Percentiles rank a stretch among this genome's conserved stretches.
Evolutionary conservation across 495 filamentous ascomycete genomes (phyloP).

Genomic region (Collariella sp.): DNA sequence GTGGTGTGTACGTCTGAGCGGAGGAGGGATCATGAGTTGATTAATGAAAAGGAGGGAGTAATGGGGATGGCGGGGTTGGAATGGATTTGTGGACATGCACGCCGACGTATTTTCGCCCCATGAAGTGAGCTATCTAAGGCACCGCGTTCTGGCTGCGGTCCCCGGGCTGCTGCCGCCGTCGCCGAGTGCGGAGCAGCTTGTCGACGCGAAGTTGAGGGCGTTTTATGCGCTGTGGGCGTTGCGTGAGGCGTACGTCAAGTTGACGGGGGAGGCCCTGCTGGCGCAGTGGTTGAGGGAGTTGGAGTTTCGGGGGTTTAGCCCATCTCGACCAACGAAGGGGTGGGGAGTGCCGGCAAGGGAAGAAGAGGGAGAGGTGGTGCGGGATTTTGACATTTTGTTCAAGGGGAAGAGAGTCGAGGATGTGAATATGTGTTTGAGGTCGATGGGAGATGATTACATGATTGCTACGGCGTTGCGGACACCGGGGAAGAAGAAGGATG

Average conservation of each 20-base stretch:
- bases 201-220: conserved; percentile 46
- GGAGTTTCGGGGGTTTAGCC: conserved; percentile 31
- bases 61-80: conserved; percentile 45
- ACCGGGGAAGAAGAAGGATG: conserved; percentile 27
- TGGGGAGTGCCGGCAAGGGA: conserved; percentile 18
- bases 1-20: conserved; percentile 70
- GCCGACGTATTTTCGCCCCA: conserved; percentile 58
- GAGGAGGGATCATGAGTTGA: conserved; percentile 42
- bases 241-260: conserved; percentile 88
- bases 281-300: conserved; percentile 64
- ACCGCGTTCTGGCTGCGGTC: conserved; percentile 19
- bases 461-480: conserved; percentile 39
- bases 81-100: conserved; percentile 67
- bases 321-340: conserved; percentile 23
- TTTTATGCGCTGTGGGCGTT: conserved; percentile 89
- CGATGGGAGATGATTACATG: conserved; percentile 40
- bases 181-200: conserved; percentile 15
- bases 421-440: conserved; percentile 36
- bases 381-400: conserved; percentile 32
- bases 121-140: conserved; percentile 35
- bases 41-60: conserved; percentile 17
- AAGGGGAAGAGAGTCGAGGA: conserved; percentile 31
- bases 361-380: conserved; percentile 21
- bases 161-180: conserved; percentile 16
- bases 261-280: conserved; percentile 81